A percentile compares a stretch with the other conserved stretches of the same genome.
phyloP scores from a whole-genome alignment of 2,329 filamentous ascomycete species.

The Sarocladiaceae sp. region DNA sequence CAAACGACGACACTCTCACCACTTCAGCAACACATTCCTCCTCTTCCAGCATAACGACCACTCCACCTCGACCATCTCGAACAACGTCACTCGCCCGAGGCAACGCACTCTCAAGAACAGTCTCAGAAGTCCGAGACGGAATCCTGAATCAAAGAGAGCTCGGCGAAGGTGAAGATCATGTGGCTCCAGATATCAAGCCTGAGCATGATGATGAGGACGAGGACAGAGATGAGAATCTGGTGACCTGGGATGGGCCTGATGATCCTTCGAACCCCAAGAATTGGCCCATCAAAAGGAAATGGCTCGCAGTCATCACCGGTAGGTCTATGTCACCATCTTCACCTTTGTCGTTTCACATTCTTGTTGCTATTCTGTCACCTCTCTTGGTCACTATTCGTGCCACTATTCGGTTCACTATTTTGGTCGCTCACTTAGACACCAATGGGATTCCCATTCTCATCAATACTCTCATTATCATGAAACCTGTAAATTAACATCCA shows the following conservation, averaged over 20 bases:
- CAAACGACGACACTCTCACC: too few relatives aligned
- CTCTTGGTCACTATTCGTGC: too few relatives aligned
- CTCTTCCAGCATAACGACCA: background rate
- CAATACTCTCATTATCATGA: background rate
- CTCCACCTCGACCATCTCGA: background rate
- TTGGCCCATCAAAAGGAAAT: slow-evolving; percentile 38
- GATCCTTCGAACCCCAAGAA: slow-evolving; percentile 34
- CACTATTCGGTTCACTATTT: too few relatives aligned
- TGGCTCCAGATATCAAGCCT: slow-evolving; percentile 3
- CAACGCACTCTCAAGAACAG: slow-evolving; percentile 23
- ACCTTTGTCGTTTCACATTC: too few relatives aligned
- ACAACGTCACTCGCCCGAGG: slow-evolving; percentile 6
- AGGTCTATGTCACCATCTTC: background rate
- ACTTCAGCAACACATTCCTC: too few relatives aligned
- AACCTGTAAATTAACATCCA: background rate
- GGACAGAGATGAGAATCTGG: slow-evolving; percentile 32
- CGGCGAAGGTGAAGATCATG: slow-evolving; percentile 17
- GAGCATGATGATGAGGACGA: background rate
- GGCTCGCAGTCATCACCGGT: slow-evolving; percentile 24
- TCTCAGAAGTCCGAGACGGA: slow-evolving; percentile 36
- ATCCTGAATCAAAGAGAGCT: slow-evolving; percentile 33
- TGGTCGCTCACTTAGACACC: background rate
- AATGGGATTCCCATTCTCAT: background rate
- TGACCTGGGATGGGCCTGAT: slow-evolving; percentile 46
- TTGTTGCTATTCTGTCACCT: too few relatives aligned